Percentiles rank a stretch among this genome's conserved stretches.
Evolutionary conservation across 345 rosid species (phyloP).

Genomic region (Toxicodendron radicans): DNA sequence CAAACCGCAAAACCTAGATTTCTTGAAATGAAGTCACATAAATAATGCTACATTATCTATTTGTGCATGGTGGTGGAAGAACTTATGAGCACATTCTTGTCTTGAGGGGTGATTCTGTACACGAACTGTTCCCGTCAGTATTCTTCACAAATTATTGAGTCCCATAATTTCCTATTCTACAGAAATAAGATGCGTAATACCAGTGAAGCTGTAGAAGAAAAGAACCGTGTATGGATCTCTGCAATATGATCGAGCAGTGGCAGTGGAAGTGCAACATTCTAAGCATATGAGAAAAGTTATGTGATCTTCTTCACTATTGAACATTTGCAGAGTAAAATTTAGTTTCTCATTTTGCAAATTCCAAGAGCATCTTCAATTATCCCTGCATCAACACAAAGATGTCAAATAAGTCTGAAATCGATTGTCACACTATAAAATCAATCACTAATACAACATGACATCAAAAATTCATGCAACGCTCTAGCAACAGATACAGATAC

Average conservation of each 20-base stretch:
- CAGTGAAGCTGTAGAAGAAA: background rate
- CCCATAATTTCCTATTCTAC: conserved; percentile 22
- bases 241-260: conserved; percentile 3
- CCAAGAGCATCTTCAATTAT: conserved; percentile 4
- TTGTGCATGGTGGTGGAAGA: background rate
- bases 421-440: too few species aligned
- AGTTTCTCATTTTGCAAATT: background rate
- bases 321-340: background rate
- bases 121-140: conserved; percentile 14
- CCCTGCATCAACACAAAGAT: conserved; percentile 7
- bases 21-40: background rate
- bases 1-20: too few species aligned
- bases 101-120: conserved; percentile 25
- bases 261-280: background rate
- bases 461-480: background rate
- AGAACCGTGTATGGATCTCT: background rate
- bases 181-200: conserved; percentile 14
- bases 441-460: background rate
- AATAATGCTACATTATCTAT: background rate
- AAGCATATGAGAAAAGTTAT: background rate
- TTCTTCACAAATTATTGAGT: background rate
- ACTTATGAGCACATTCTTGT: background rate
- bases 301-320: background rate
- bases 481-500: background rate
- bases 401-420: too few species aligned